These are phyloP conservation scores for Ceratocystis eucalypticola DNA, from an alignment of 2,329 filamentous ascomycete genomes.

Conservation along the genomic window DNA sequence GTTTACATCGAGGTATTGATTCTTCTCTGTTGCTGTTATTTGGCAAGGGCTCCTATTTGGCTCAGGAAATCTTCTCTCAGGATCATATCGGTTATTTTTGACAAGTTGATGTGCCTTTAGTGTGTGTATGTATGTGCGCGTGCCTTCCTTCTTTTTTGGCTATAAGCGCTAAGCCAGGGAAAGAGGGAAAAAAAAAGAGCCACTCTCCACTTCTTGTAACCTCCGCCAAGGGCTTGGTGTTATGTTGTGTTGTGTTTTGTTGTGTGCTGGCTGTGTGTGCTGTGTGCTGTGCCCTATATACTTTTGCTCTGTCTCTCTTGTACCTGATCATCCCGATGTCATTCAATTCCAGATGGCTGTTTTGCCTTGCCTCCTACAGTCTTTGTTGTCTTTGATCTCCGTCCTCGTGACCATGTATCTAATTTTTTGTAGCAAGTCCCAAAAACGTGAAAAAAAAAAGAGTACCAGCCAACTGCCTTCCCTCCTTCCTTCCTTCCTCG, in stretches of 20 bases:
- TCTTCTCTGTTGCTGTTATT: too few species aligned
- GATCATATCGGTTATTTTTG: not conserved
- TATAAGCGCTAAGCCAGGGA: not conserved
- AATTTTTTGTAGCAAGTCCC: not conserved
- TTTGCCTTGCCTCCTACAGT: not conserved
- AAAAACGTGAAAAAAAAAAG: not conserved
- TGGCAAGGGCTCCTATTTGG: too few species aligned
- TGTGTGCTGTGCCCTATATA: not conserved
- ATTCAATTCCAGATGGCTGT: slow-evolving; percentile 1
- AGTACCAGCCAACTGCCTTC: not conserved
- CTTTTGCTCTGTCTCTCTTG: not conserved
- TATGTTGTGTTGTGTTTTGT: not conserved
- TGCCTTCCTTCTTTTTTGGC: not conserved
- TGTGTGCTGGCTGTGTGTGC: not conserved
- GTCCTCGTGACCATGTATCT: not conserved
- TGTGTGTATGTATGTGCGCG: not conserved
- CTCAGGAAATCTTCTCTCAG: not conserved
- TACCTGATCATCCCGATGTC: slow-evolving; percentile 4
- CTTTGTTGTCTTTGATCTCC: not conserved
- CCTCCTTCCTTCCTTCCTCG: not conserved
- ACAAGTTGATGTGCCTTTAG: not conserved
- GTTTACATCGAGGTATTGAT: too few species aligned
- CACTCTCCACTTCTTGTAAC: not conserved
- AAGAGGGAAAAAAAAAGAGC: not conserved
- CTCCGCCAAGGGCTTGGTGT: not conserved